Conservation (phyloP, 495 filamentous ascomycete species). For the Massariosphaeria phaeospora region DNA sequence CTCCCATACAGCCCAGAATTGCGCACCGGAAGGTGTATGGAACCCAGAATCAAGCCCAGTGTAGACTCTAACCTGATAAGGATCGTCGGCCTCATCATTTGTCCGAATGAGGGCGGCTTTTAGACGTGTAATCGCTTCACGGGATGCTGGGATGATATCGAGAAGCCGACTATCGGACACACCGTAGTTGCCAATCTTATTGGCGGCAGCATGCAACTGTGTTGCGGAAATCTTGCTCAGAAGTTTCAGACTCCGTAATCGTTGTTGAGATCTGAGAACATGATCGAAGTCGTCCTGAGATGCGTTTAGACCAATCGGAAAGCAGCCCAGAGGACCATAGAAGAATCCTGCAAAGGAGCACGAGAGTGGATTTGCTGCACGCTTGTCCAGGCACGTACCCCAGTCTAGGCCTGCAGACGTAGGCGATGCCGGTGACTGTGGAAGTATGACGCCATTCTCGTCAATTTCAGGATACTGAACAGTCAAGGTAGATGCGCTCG, state of each 20-base stretch:
- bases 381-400: conserved; percentile 23
- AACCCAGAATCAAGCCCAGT: conserved; percentile 54
- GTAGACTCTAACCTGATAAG: conserved; percentile 38
- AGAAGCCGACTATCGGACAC: background rate
- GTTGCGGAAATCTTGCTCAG: conserved; percentile 43
- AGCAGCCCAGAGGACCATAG: conserved; percentile 52
- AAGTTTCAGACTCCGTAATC: conserved; percentile 45
- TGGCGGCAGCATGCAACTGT: conserved; percentile 25
- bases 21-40: conserved; percentile 44
- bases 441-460: conserved; percentile 28
- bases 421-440: background rate
- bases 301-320: conserved; percentile 51
- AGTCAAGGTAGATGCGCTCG: conserved; percentile 25
- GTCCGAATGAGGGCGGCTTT: conserved; percentile 7
- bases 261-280: conserved; percentile 49
- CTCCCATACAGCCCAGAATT: conserved; percentile 56
- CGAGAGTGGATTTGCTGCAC: conserved; percentile 48
- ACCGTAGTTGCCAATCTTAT: conserved; percentile 12
- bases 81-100: conserved; percentile 20
- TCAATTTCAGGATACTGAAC: conserved; percentile 32
- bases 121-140: conserved; percentile 14
- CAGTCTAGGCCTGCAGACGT: conserved; percentile 24
- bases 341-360: conserved; percentile 46
- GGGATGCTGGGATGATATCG: conserved; percentile 18
- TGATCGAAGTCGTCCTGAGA: conserved; percentile 46